Percentiles rank a stretch among this genome's conserved stretches.
phyloP scores from a whole-genome alignment of 208 protist genomes.

The Crithidia mellificae region DNA sequence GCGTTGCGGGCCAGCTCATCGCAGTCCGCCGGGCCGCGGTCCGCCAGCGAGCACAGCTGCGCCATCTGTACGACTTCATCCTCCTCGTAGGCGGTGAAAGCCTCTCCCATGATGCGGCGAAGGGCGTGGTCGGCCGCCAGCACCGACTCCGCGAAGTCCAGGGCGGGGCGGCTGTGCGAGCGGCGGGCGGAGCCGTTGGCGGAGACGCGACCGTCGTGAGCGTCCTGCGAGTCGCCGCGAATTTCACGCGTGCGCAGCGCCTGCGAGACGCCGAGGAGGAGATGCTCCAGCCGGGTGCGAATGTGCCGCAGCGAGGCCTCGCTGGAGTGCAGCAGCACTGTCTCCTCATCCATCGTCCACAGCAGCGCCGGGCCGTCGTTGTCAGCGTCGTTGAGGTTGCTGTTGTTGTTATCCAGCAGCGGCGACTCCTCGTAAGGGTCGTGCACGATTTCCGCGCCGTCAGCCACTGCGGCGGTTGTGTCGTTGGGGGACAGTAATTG shows the following conservation, averaged over 20 bases:
- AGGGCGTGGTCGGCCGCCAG: conserved; percentile 20
- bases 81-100: conserved; percentile 12
- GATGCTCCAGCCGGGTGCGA: conserved; percentile 8
- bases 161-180: background rate
- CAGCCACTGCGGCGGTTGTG: background rate
- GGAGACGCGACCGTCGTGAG: background rate
- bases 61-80: conserved; percentile 15
- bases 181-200: background rate
- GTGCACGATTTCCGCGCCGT: background rate
- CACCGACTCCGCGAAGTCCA: conserved; percentile 15
- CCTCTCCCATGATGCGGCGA: conserved; percentile 18
- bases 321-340: conserved; percentile 28
- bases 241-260: conserved; percentile 8
- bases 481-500: background rate
- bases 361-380: conserved; percentile 13
- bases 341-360: conserved; percentile 32
- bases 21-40: conserved; percentile 9
- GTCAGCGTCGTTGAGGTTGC: background rate
- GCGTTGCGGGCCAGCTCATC: conserved; percentile 25
- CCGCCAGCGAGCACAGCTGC: conserved; percentile 23
- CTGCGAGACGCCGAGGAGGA: conserved; percentile 24
- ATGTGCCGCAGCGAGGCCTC: conserved; percentile 23
- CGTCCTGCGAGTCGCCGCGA: conserved; percentile 1
- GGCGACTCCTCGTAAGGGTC: background rate
- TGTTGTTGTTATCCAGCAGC: background rate